Conservation (phyloP, 1,284 basidiomycete species). For the Trichosporon faecale region DNA sequence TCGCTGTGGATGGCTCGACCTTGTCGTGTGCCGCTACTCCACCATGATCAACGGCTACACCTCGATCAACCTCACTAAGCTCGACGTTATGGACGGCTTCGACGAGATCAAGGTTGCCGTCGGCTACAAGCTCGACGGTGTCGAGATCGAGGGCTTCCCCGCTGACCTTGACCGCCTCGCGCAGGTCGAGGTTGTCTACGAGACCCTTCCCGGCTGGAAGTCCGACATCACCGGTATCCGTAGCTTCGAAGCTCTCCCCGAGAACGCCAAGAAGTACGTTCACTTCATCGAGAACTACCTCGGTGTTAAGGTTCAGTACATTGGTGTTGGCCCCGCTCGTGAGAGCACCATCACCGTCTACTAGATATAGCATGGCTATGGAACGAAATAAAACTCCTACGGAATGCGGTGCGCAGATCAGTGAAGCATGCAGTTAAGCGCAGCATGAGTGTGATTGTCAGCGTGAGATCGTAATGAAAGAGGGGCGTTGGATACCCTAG, state of each 20-base stretch:
- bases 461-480: background rate
- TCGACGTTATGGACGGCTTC: constrained; percentile 85
- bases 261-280: constrained; percentile 82
- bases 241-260: constrained; percentile 73
- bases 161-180: constrained; percentile 82
- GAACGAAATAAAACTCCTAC: background rate
- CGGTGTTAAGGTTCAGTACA: constrained; percentile 68
- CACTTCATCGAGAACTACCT: constrained; percentile 81
- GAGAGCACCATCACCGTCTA: constrained; percentile 45
- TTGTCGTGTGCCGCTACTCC: constrained; percentile 92
- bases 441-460: background rate
- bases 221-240: constrained; percentile 66
- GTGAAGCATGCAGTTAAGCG: background rate
- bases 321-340: constrained; percentile 50
- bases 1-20: constrained; percentile 95
- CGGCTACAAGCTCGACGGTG: constrained; percentile 73
- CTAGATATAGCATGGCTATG: constrained; percentile 14
- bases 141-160: constrained; percentile 81
- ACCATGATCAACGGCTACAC: constrained; percentile 95
- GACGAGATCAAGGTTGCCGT: constrained; percentile 85
- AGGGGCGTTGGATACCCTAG: too few species aligned
- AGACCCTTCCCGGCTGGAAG: constrained; percentile 90
- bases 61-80: constrained; percentile 87
- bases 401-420: background rate
- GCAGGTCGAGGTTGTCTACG: constrained; percentile 82